Evolutionary conservation across 495 filamentous ascomycete species (phyloP).

Genomic region (Aspergillus kassunensis): DNA sequence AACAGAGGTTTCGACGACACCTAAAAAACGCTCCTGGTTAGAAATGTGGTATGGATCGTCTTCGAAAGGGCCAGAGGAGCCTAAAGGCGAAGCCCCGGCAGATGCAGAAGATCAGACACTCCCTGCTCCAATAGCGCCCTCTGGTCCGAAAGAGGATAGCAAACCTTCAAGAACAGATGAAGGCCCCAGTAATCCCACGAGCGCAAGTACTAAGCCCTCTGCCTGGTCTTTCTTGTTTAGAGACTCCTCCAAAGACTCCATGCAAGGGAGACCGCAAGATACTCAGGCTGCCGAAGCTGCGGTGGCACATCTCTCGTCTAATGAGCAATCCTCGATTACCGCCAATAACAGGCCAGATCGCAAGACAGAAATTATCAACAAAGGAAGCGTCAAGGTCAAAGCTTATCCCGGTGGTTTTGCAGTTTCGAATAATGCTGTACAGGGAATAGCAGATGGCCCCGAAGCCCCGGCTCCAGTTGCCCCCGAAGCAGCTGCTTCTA

Average conservation of each 20-base stretch:
- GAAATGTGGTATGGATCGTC: conserved; percentile 46
- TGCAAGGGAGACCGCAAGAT: conserved; percentile 30
- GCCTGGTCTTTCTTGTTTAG: conserved; percentile 87
- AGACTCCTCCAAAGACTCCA: conserved; percentile 49
- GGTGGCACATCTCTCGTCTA: conserved; percentile 47
- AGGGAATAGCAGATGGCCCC: conserved; percentile 29
- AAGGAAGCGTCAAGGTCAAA: conserved; percentile 38
- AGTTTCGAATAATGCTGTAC: conserved; percentile 30
- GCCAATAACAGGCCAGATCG: conserved; percentile 23
- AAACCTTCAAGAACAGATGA: conserved; percentile 18
- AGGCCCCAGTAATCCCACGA: conserved; percentile 24
- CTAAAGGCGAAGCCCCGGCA: conserved; percentile 21
- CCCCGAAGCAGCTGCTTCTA: conserved; percentile 38
- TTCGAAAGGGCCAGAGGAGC: conserved; percentile 18
- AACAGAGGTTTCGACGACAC: conserved; percentile 13
- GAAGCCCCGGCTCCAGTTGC: conserved; percentile 30
- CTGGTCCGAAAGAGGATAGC: conserved; percentile 17
- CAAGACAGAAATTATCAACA: conserved; percentile 44
- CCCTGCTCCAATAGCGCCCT: conserved; percentile 5
- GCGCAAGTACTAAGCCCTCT: conserved; percentile 47
- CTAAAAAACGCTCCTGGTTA: conserved; percentile 43
- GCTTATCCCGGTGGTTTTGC: conserved; percentile 42
- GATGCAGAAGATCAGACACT: conserved; percentile 23
- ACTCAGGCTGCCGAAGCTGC: conserved; percentile 62
- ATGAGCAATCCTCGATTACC: conserved; percentile 13